Evolutionary conservation across 2,329 filamentous ascomycete genomes (phyloP).

Genomic region (Aspergillus brunneoviolaceus): DNA sequence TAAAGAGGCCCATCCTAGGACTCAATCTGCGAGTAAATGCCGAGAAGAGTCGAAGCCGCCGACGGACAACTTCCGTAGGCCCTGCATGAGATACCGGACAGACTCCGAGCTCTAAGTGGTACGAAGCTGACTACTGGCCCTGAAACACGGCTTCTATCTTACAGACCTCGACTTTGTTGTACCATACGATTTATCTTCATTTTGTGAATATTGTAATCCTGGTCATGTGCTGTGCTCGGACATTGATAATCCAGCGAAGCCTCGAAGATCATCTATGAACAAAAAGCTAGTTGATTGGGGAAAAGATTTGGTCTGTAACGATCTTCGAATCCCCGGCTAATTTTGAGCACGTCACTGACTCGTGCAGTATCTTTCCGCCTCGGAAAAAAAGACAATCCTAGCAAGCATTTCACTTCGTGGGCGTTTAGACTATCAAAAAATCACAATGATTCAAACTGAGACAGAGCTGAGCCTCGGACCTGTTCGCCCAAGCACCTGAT

Average conservation of each 20-base stretch:
- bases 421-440: background rate
- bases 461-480: background rate
- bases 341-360: background rate
- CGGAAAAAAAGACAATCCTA: background rate
- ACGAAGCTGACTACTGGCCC: background rate
- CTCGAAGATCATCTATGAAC: too few species aligned
- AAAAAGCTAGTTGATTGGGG: too few species aligned
- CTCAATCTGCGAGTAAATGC: background rate
- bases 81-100: background rate
- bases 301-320: too few species aligned
- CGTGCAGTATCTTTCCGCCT: background rate
- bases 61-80: background rate
- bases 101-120: background rate
- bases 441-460: background rate
- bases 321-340: too few species aligned
- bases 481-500: background rate
- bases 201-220: too few species aligned
- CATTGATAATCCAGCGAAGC: too few species aligned
- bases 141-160: too few species aligned
- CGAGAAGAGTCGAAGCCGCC: background rate
- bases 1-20: background rate
- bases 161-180: too few species aligned
- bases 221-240: too few species aligned
- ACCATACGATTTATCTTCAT: too few species aligned
- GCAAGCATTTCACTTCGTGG: background rate